Conservation (phyloP, 495 filamentous ascomycete species). For the Hypoxylon subgilvum region DNA sequence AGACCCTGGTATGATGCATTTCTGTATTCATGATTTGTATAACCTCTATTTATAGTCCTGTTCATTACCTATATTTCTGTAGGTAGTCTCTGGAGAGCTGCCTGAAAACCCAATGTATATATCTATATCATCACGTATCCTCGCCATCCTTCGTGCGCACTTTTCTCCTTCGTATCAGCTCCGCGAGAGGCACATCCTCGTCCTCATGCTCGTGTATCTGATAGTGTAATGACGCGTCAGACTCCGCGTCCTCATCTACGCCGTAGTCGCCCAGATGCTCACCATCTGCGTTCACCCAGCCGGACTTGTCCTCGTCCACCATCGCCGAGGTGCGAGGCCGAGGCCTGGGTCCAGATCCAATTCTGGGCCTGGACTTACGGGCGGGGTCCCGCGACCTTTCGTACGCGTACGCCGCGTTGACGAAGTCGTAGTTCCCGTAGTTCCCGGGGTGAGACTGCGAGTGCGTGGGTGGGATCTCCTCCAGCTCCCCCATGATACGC, state of each 20-base stretch:
- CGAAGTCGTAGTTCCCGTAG: constrained; percentile 36
- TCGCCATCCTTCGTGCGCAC: constrained; percentile 38
- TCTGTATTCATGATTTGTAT: too few species aligned
- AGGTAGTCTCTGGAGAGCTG: too few species aligned
- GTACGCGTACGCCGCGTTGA: constrained; percentile 42
- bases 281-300: constrained; percentile 85
- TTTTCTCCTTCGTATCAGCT: constrained; percentile 59
- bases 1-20: neutral
- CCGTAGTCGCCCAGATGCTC: constrained; percentile 88
- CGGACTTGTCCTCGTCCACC: constrained; percentile 60
- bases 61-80: too few species aligned
- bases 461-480: constrained; percentile 49
- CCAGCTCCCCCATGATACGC: constrained; percentile 48
- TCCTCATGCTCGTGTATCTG: neutral
- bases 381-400: constrained; percentile 23
- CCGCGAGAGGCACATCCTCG: neutral
- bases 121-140: constrained; percentile 28
- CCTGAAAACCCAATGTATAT: too few species aligned
- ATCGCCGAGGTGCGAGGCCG: neutral
- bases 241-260: constrained; percentile 82
- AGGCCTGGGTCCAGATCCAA: too few species aligned
- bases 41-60: too few species aligned
- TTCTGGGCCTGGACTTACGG: too few species aligned
- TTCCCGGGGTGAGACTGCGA: too few species aligned
- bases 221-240: constrained; percentile 57